Percentiles rank a stretch among this genome's conserved stretches.
Evolutionary conservation across 2,329 filamentous ascomycete genomes (phyloP).

Genomic region (Eutypa lata): DNA sequence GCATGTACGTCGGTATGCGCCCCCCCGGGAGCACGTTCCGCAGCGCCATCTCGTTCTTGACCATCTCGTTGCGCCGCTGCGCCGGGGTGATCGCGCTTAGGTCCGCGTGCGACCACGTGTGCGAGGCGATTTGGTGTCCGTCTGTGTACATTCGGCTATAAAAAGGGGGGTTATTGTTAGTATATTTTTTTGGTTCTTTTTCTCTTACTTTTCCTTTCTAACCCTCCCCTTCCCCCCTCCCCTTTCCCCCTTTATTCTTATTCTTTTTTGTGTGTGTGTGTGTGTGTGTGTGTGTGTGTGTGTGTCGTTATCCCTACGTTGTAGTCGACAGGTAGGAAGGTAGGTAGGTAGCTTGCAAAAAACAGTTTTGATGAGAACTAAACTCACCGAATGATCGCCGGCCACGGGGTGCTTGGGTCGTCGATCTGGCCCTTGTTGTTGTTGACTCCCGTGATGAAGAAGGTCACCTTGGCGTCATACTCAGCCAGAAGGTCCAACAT

Average conservation of each 20-base stretch:
- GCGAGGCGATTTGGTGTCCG: constrained; percentile 60
- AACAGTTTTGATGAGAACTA: too few relatives aligned
- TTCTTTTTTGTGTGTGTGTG: constrained; percentile 3
- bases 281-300: too few relatives aligned
- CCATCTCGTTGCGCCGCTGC: constrained; percentile 45
- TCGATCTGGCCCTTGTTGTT: constrained; percentile 55
- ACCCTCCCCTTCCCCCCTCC: too few relatives aligned
- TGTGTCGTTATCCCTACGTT: constrained; percentile 3
- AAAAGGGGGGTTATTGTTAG: too few relatives aligned
- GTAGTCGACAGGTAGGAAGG: too few relatives aligned
- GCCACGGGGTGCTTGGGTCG: constrained; percentile 41
- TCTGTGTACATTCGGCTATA: constrained; percentile 43
- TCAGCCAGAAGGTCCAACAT: constrained; percentile 58
- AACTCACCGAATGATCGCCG: constrained; percentile 40
- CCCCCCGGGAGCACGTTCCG: constrained; percentile 50
- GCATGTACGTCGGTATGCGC: constrained; percentile 52
- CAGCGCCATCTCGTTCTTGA: constrained; percentile 53
- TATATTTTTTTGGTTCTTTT: too few relatives aligned
- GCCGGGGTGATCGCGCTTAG: constrained; percentile 39
- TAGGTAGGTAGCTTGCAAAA: too few relatives aligned
- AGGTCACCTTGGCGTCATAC: constrained; percentile 63
- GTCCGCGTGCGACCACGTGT: constrained; percentile 53
- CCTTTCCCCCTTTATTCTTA: not conserved
- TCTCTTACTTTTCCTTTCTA: too few relatives aligned
- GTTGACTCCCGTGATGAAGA: constrained; percentile 62